Conservation (phyloP, 179 eudicot genomes). For the Silene vulgaris region DNA sequence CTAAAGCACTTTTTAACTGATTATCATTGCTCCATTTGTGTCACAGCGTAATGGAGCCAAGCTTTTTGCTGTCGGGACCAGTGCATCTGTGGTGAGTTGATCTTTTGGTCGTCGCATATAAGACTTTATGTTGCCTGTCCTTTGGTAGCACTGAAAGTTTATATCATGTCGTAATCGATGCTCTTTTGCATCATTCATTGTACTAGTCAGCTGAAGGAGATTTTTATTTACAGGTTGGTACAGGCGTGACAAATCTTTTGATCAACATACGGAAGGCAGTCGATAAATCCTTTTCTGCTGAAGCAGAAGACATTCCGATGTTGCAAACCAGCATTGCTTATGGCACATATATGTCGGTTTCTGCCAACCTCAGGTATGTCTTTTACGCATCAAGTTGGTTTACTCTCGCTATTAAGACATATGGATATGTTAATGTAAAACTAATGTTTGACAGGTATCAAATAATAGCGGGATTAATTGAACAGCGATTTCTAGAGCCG, state of each 20-base stretch:
- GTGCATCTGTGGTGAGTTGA: constrained; percentile 58
- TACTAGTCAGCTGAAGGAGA: background rate
- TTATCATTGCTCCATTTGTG: constrained; percentile 3
- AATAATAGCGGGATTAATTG: constrained; percentile 76
- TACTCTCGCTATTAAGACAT: background rate
- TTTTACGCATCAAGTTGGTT: background rate
- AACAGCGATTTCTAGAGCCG: constrained; percentile 76
- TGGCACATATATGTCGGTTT: constrained; percentile 77
- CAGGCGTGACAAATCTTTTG: constrained; percentile 63
- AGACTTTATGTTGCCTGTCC: background rate
- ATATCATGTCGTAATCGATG: background rate
- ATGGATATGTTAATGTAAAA: background rate
- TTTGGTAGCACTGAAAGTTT: background rate
- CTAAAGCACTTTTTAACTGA: background rate
- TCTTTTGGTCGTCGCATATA: background rate
- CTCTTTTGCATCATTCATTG: background rate
- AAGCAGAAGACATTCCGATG: constrained; percentile 76
- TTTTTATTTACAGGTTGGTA: constrained; percentile 53
- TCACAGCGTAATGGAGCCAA: constrained; percentile 68
- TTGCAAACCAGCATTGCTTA: constrained; percentile 68
- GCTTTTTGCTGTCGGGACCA: constrained; percentile 61
- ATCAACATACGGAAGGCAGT: constrained; percentile 56
- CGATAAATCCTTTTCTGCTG: constrained; percentile 60
- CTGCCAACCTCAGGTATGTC: constrained; percentile 79
- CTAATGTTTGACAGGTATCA: constrained; percentile 52